Percentiles rank a stretch among this genome's conserved stretches.
phyloP scores from a whole-genome alignment of 768 basidiomycete species.

The Cyclocybe aegerita region DNA sequence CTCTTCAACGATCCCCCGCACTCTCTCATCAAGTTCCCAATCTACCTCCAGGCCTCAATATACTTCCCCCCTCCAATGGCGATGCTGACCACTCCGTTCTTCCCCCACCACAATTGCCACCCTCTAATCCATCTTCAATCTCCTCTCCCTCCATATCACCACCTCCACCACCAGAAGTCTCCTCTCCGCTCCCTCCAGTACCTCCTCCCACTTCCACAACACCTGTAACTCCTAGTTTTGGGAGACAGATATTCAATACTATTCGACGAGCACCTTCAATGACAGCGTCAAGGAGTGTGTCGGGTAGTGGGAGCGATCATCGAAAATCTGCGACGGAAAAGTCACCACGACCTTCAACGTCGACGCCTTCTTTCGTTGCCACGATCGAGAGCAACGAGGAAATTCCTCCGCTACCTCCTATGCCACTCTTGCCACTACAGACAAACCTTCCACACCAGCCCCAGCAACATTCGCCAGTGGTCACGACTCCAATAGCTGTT shows the following conservation, averaged over 20 bases:
- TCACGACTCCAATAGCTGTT: slow-evolving; percentile 11
- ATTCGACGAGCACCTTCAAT: slow-evolving; percentile 34
- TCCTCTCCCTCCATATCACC: slow-evolving; percentile 17
- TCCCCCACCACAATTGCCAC: slow-evolving; percentile 14
- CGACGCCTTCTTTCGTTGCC: slow-evolving; percentile 23
- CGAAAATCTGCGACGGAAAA: slow-evolving; percentile 26
- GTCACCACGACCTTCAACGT: slow-evolving; percentile 27
- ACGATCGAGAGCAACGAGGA: slow-evolving; percentile 13
- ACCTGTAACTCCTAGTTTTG: slow-evolving; percentile 22
- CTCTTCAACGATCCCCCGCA: slow-evolving; percentile 14
- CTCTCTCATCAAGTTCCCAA: slow-evolving; percentile 24
- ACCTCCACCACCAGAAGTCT: slow-evolving; percentile 6
- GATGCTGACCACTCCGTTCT: slow-evolving; percentile 23
- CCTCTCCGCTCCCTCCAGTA: slow-evolving; percentile 4
- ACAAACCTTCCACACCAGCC: slow-evolving; percentile 5
- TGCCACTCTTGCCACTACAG: slow-evolving; percentile 22
- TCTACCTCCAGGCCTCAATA: slow-evolving; percentile 27
- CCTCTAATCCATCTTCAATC: too few species aligned
- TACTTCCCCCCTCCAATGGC: slow-evolving; percentile 14
- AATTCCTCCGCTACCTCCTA: slow-evolving; percentile 16
- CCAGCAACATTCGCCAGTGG: slow-evolving; percentile 2
- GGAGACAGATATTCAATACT: slow-evolving; percentile 26
- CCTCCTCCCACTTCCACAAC: slow-evolving; percentile 8
- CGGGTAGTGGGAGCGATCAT: slow-evolving; percentile 19
- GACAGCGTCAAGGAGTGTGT: slow-evolving; percentile 18